Evolutionary conservation across 371 early-diverging fungal species (phyloP), one percentile per base, ranked within the genome.

Genomic region (Haplosporangium sp.): DNA sequence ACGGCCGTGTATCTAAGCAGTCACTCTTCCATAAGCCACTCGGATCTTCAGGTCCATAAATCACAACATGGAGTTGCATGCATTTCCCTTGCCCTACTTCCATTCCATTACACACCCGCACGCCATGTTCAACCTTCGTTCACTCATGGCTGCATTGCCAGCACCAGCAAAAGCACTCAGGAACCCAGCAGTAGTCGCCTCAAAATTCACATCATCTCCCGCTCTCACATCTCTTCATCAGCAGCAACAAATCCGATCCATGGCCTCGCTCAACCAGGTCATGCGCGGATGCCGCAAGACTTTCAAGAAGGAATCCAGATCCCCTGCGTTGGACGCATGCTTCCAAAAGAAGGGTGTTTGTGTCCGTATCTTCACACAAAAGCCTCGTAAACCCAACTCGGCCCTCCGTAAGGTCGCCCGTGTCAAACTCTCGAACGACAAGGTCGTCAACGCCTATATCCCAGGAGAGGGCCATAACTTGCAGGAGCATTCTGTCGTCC

Each of bases 381-480:
- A 93, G 73, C 96, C 96, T 48, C 94, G 94, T 83, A 96, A 96
- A 74, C 96, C 96, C 69, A 96, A 96, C 86, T 95, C 95, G 64
- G 96, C 96, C 62, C 89, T 89, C 70, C 91, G 96, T 69, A 94
- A 95, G 74, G 95, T 95, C 43, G 92, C 93, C 37, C 87, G 93
- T 80, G 95, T 96, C 54, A 88, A 92, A 73, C 83, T 96, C 71
- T 91, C 94, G 40, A 94, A 95, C 65, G 96, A 96, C 47, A 95
- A 94, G 81, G 86, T 89, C 14, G 88, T 98, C 20, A 90, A 93
- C 59, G 96, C 96, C 20, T 98, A 98, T 85, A 97, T 98, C 83
- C 97, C 97, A 16, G 99, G 99, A 69, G 99, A 98, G 84, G 98
- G 98, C 18, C 99, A 98, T 84, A 97, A 96, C 75, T 84, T 97